phyloP scores from a whole-genome alignment of 176 grass and related monocot species.

The Carex parvula region DNA sequence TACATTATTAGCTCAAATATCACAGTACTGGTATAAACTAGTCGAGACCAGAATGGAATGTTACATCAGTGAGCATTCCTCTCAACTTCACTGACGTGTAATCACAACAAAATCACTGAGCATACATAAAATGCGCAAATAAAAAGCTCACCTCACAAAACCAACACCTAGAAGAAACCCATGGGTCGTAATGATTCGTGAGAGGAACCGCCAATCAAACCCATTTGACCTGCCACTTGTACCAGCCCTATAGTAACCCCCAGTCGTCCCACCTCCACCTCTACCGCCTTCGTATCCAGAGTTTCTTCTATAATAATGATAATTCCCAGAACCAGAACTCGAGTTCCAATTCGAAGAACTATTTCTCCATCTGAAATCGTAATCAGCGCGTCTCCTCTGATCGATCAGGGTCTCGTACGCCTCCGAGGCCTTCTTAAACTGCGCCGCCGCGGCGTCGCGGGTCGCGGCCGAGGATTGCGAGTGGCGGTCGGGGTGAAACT shows the following conservation, averaged over 20 bases:
- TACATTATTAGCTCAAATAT: not conserved
- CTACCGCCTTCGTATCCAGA: not conserved
- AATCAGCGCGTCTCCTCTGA: not conserved
- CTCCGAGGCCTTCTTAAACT: constrained; percentile 11
- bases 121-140: not conserved
- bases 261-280: not conserved
- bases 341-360: not conserved
- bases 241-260: not conserved
- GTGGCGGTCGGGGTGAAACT: constrained; percentile 22
- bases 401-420: constrained; percentile 24
- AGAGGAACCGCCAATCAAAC: not conserved
- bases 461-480: not conserved
- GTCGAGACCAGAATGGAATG: not conserved
- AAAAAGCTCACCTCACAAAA: constrained; percentile 9
- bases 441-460: not conserved
- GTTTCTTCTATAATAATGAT: not conserved
- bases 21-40: not conserved
- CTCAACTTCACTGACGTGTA: not conserved
- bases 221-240: not conserved
- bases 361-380: constrained; percentile 17
- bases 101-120: not conserved
- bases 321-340: not conserved
- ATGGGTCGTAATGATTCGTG: not conserved
- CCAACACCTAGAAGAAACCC: constrained; percentile 6
- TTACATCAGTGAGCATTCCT: not conserved